Percentiles rank a stretch among this genome's conserved stretches.
Conservation (phyloP, 2,329 filamentous ascomycete species). For the Calonectria hawksworthii region DNA sequence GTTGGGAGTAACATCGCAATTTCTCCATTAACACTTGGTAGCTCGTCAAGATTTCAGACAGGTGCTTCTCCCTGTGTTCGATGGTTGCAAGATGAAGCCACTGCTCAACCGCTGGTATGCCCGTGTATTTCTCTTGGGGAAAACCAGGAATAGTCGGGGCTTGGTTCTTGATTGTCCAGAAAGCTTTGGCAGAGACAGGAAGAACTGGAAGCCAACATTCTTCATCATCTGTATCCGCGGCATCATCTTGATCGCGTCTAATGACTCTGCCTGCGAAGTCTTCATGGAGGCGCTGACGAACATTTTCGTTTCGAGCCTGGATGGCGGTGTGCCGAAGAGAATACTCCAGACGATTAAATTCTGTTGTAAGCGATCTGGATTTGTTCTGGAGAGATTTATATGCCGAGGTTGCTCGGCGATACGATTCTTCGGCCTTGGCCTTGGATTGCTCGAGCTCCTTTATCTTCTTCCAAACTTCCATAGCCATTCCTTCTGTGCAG, state of each 20-base stretch:
- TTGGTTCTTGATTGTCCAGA: conserved; percentile 19
- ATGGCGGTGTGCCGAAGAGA: conserved; percentile 19
- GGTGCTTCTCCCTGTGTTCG: conserved; percentile 24
- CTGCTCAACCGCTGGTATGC: conserved; percentile 16
- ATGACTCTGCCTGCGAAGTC: background rate
- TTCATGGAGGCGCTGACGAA: background rate
- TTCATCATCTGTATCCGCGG: background rate
- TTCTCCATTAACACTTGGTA: conserved; percentile 17
- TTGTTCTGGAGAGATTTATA: background rate
- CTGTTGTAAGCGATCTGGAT: background rate
- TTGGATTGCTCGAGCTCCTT: background rate
- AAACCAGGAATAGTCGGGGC: background rate
- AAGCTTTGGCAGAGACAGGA: conserved; percentile 24
- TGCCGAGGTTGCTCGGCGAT: background rate
- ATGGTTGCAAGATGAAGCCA: conserved; percentile 11
- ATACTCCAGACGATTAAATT: background rate
- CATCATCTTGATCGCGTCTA: background rate
- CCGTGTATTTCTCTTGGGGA: background rate
- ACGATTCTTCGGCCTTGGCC: background rate
- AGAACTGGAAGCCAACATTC: conserved; percentile 15
- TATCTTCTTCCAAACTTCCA: background rate
- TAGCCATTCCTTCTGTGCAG: background rate
- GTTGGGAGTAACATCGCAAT: conserved; percentile 13
- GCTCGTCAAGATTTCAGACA: background rate
- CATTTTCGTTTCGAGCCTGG: conserved; percentile 10